Conservation (phyloP, 768 basidiomycete genomes). For the Strobilomyces confusus region DNA sequence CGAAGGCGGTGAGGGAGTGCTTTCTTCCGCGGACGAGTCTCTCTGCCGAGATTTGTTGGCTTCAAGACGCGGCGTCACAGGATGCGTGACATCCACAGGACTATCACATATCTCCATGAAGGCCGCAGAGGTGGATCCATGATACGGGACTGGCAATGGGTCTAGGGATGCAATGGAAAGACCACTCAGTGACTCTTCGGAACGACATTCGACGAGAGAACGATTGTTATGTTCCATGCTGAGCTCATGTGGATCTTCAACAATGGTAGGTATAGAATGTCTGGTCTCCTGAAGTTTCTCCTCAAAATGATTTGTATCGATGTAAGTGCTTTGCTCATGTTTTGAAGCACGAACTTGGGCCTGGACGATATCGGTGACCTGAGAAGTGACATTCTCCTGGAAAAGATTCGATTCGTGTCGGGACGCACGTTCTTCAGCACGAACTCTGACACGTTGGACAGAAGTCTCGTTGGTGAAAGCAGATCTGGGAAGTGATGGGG, state of each 20-base stretch:
- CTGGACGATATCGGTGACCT: conserved; percentile 1
- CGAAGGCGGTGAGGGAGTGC: conserved; percentile 29
- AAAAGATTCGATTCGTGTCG: conserved; percentile 8
- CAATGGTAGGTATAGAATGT: conserved; percentile 28
- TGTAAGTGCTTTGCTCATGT: conserved; percentile 12
- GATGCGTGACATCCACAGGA: conserved; percentile 20
- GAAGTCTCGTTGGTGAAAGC: conserved; percentile 6
- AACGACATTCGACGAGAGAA: conserved; percentile 17
- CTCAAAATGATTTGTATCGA: conserved; percentile 19
- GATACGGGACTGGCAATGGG: conserved; percentile 45
- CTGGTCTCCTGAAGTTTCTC: conserved; percentile 18
- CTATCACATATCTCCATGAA: conserved; percentile 34
- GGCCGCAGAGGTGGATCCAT: conserved; percentile 30
- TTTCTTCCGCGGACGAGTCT: conserved; percentile 16
- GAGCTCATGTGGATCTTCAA: conserved; percentile 26
- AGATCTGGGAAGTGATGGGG: conserved; percentile 16
- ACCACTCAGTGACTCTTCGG: conserved; percentile 21
- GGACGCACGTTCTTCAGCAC: conserved; percentile 17
- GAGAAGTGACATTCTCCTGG: conserved; percentile 15
- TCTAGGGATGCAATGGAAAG: conserved; percentile 38
- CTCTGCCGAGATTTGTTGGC: conserved; percentile 13
- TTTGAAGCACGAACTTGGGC: conserved; percentile 13
- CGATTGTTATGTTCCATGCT: conserved; percentile 11
- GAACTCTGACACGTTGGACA: conserved; percentile 5
- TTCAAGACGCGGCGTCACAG: conserved; percentile 9